phyloP scores from a whole-genome alignment of 2,329 filamentous ascomycete species.

The Ophiocordyceps unilateralis region DNA sequence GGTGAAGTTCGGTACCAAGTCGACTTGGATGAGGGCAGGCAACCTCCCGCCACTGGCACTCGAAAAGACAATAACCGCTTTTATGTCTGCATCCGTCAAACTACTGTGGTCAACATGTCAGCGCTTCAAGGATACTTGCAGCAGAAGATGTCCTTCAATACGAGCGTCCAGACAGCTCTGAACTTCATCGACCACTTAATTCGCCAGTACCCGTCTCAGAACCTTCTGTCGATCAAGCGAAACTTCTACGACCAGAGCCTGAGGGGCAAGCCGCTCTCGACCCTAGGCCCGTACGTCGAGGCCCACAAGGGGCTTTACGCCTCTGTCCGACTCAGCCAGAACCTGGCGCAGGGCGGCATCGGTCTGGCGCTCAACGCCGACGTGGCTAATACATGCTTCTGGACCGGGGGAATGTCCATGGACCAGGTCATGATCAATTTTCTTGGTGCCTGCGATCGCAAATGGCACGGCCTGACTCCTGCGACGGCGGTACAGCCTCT shows the following conservation, averaged over 20 bases:
- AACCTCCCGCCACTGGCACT: slow-evolving; percentile 17
- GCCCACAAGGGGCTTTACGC: slow-evolving; percentile 83
- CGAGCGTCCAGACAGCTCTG: slow-evolving; percentile 58
- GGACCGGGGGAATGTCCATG: slow-evolving; percentile 29
- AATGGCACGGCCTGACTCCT: slow-evolving; percentile 10
- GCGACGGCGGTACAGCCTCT: slow-evolving; percentile 13
- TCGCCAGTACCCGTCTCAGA: slow-evolving; percentile 56
- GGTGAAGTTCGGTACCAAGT: slow-evolving; percentile 40
- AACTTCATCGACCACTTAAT: slow-evolving; percentile 86
- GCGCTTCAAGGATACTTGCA: slow-evolving; percentile 49
- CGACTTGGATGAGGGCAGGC: slow-evolving; percentile 54
- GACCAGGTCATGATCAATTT: slow-evolving; percentile 20
- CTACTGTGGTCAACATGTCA: slow-evolving; percentile 51
- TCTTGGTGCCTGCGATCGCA: slow-evolving; percentile 12
- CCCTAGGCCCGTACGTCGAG: slow-evolving; percentile 35
- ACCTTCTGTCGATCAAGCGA: slow-evolving; percentile 57
- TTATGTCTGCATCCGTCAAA: slow-evolving; percentile 43
- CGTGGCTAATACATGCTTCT: slow-evolving; percentile 84
- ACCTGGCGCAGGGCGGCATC: slow-evolving; percentile 27
- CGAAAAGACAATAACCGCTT: slow-evolving; percentile 27
- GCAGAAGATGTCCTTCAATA: slow-evolving; percentile 42
- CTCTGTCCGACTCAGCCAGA: slow-evolving; percentile 59
- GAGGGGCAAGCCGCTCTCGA: slow-evolving; percentile 35
- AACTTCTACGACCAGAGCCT: slow-evolving; percentile 55
- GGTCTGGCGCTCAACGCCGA: slow-evolving; percentile 75